Conservation (phyloP, 352 stramenopile species). For the Globisporangium nunn region DNA sequence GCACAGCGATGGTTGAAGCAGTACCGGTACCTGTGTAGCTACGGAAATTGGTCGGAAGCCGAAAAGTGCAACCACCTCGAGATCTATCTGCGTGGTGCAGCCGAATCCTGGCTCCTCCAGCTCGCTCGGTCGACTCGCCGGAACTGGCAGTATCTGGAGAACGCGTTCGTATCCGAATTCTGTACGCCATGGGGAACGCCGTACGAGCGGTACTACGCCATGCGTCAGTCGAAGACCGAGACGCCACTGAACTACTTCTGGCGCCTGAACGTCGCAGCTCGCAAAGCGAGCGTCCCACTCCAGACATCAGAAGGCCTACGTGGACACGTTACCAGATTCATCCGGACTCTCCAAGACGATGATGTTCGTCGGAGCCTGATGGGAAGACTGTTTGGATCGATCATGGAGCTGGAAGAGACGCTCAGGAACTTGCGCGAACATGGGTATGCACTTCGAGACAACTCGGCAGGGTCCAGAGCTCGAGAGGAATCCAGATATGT, state of each 20-base stretch:
- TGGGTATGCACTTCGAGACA: too few species aligned
- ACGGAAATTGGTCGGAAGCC: background rate
- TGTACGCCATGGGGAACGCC: too few species aligned
- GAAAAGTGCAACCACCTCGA: slow-evolving; percentile 2
- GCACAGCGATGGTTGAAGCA: background rate
- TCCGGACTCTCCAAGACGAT: too few species aligned
- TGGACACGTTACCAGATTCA: too few species aligned
- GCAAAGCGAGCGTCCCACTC: background rate
- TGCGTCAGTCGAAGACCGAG: too few species aligned
- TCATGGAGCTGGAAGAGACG: too few species aligned
- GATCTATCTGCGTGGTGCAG: background rate
- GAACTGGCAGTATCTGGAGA: background rate
- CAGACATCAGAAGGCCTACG: background rate
- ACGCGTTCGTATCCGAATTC: background rate
- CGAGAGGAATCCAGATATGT: too few species aligned
- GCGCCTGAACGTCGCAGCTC: background rate
- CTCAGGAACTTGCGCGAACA: too few species aligned
- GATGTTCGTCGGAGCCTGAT: too few species aligned
- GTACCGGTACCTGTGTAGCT: background rate
- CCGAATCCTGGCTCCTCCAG: background rate
- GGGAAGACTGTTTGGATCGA: too few species aligned
- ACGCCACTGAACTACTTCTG: background rate
- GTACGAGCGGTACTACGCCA: too few species aligned
- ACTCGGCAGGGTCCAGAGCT: too few species aligned
- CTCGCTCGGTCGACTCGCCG: background rate